Conservation (phyloP, 83 land plant genomes). For the Isoetes engelmannii region DNA sequence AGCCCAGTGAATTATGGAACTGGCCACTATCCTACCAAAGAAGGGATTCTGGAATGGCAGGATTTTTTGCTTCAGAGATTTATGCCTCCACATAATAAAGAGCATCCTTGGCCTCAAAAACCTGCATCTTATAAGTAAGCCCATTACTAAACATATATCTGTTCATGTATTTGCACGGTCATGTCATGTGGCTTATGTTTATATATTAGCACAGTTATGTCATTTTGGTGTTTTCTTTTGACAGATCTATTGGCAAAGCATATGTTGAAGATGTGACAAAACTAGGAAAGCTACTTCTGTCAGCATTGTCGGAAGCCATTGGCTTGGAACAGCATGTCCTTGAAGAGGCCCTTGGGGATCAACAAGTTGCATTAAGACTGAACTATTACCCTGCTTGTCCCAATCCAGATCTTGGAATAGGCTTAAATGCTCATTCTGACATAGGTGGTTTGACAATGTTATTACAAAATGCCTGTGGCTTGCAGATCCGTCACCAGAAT, state of each 20-base stretch:
- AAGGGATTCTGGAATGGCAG: neutral
- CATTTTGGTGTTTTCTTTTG: neutral
- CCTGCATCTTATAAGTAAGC: constrained; percentile 2
- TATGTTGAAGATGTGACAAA: neutral
- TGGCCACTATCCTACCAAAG: constrained; percentile 1
- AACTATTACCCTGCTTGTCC: constrained; percentile 10
- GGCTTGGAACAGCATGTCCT: neutral
- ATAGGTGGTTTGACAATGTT: neutral
- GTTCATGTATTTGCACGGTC: neutral
- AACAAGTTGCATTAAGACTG: constrained; percentile 5
- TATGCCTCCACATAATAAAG: neutral
- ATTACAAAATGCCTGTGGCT: neutral
- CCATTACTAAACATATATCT: neutral
- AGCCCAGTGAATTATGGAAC: neutral
- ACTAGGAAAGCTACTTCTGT: neutral
- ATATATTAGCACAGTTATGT: neutral
- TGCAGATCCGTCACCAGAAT: neutral
- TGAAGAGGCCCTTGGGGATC: neutral
- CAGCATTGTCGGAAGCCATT: neutral
- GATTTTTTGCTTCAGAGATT: constrained; percentile 3
- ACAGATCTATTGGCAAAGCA: neutral
- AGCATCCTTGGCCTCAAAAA: constrained; percentile 9
- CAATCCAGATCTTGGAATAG: constrained; percentile 1
- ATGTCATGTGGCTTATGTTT: no score
- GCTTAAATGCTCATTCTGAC: neutral